Conservation (phyloP, 306 rosid genomes). For the Vigna angularis region DNA sequence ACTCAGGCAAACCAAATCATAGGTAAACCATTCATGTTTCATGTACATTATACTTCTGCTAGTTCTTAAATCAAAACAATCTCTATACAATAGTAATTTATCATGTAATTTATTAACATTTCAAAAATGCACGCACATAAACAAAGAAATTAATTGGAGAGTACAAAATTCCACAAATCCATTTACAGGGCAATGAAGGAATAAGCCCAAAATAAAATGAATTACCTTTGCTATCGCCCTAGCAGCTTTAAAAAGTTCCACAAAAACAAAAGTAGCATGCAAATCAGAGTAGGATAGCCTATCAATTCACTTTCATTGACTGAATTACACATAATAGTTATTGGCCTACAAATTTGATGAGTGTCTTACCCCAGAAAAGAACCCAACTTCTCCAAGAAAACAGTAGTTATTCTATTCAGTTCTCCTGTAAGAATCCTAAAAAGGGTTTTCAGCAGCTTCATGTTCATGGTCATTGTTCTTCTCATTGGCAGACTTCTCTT, state of each 20-base stretch:
- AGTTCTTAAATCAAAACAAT: constrained; percentile 15
- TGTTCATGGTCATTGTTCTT: constrained; percentile 34
- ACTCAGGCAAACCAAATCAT: constrained; percentile 23
- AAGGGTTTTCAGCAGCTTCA: constrained; percentile 42
- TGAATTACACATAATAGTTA: constrained; percentile 4
- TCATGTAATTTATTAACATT: neutral
- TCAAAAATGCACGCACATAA: neutral
- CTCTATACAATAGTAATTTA: neutral
- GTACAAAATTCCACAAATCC: constrained; percentile 6
- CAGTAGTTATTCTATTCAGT: constrained; percentile 31
- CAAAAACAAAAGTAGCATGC: constrained; percentile 23
- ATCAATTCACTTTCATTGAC: constrained; percentile 3
- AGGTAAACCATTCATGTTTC: neutral
- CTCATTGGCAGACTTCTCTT: constrained; percentile 50
- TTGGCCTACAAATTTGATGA: neutral
- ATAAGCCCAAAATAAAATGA: constrained; percentile 5
- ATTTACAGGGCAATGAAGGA: neutral
- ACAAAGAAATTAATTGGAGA: constrained; percentile 9
- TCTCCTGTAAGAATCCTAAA: constrained; percentile 19
- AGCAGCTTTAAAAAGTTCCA: constrained; percentile 7
- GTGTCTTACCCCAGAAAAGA: neutral
- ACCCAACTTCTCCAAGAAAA: constrained; percentile 18
- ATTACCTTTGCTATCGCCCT: constrained; percentile 10
- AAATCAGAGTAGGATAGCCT: neutral
- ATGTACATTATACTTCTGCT: neutral